Conservation (phyloP, 257 asterid genomes). For the Nicotiana undulata region DNA sequence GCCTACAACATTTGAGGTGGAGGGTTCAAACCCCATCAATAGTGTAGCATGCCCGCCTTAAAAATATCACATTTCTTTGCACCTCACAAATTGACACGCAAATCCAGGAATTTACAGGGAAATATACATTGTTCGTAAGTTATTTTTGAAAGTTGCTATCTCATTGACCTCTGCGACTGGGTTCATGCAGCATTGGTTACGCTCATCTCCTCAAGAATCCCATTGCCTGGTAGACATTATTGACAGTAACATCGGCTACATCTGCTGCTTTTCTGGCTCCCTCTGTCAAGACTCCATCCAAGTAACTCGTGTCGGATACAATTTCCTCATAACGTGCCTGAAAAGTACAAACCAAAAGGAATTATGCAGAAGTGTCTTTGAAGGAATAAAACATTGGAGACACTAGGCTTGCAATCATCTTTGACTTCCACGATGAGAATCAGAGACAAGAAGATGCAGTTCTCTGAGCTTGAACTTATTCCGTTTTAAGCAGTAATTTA, state of each 20-base stretch:
- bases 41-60: neutral
- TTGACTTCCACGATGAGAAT: neutral
- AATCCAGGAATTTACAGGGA: neutral
- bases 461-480: neutral
- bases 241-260: slow-evolving; percentile 63
- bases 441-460: neutral
- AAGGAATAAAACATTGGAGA: neutral
- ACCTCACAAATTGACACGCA: neutral
- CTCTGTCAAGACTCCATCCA: slow-evolving; percentile 66
- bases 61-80: neutral
- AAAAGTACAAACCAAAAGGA: neutral
- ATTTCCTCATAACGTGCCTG: slow-evolving; percentile 76
- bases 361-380: neutral
- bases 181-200: slow-evolving; percentile 1
- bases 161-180: neutral
- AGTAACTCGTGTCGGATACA: slow-evolving; percentile 50
- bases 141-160: no score
- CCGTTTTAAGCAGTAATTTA: neutral
- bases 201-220: slow-evolving; percentile 63
- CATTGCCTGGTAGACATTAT: slow-evolving; percentile 79
- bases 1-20: no score
- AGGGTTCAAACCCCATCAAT: no score
- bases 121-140: neutral
- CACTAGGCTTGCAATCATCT: neutral
- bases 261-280: slow-evolving; percentile 75